Evolutionary conservation across 306 rosid genomes (phyloP).

Genomic region (Cyamopsis tetragonoloba): DNA sequence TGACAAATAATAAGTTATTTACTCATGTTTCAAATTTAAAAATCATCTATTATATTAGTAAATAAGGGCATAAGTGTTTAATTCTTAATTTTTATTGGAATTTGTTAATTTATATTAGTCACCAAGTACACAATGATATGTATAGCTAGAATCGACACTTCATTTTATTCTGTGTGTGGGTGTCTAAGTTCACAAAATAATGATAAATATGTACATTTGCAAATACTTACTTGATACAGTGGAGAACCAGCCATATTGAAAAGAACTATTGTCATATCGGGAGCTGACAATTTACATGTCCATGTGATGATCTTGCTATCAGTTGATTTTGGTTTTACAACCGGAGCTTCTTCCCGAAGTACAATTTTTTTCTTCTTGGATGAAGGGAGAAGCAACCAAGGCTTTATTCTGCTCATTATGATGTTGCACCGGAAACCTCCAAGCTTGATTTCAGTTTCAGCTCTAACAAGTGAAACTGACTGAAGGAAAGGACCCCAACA

Average conservation of each 20-base stretch:
- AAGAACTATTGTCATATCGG: constrained; percentile 67
- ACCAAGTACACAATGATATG: neutral
- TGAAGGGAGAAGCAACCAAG: constrained; percentile 65
- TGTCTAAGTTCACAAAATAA: constrained; percentile 20
- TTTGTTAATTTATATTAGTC: neutral
- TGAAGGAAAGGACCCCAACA: constrained; percentile 32
- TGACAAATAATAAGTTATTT: neutral
- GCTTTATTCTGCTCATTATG: constrained; percentile 64
- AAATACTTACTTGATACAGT: constrained; percentile 67
- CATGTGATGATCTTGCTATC: constrained; percentile 57
- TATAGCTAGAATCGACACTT: neutral
- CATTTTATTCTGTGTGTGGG: neutral
- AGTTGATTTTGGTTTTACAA: constrained; percentile 51
- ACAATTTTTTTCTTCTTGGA: constrained; percentile 70
- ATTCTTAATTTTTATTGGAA: neutral
- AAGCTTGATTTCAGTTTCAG: constrained; percentile 79
- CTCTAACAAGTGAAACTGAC: constrained; percentile 59
- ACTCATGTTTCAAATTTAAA: neutral
- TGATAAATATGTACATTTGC: neutral
- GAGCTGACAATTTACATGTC: constrained; percentile 80
- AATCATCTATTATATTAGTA: neutral
- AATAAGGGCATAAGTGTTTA: neutral
- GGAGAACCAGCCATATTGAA: constrained; percentile 55
- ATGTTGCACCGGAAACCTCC: constrained; percentile 75
- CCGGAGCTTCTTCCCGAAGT: constrained; percentile 56